Evolutionary conservation across 1,139 yeast genomes (phyloP).

Genomic region (Pichia sp.): DNA sequence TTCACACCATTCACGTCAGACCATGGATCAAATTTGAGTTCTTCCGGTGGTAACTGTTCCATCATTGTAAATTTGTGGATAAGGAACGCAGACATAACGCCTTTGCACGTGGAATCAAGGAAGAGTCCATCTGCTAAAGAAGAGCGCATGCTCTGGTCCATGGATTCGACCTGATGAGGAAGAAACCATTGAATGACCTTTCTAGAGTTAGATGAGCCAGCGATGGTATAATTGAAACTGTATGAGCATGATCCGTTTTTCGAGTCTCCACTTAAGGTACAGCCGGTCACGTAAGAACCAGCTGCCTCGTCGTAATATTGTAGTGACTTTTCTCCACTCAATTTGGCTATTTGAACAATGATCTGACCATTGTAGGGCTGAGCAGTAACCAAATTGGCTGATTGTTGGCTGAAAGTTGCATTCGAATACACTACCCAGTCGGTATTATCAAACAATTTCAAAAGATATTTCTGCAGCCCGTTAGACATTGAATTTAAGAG

Average conservation of each 20-base stretch:
- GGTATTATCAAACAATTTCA: slow-evolving; percentile 35
- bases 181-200: slow-evolving; percentile 45
- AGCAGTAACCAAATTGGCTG: slow-evolving; percentile 52
- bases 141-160: slow-evolving; percentile 28
- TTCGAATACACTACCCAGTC: slow-evolving; percentile 45
- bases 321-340: slow-evolving; percentile 28
- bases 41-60: slow-evolving; percentile 45
- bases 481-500: slow-evolving; percentile 28
- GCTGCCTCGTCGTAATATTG: slow-evolving; percentile 51
- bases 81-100: slow-evolving; percentile 56
- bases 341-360: slow-evolving; percentile 43
- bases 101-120: slow-evolving; percentile 66
- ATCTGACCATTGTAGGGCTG: slow-evolving; percentile 25
- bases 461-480: slow-evolving; percentile 25
- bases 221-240: slow-evolving; percentile 34
- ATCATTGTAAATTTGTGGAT: slow-evolving; percentile 47
- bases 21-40: slow-evolving; percentile 57
- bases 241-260: slow-evolving; percentile 31
- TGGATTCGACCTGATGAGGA: slow-evolving; percentile 62
- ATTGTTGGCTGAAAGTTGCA: slow-evolving; percentile 40
- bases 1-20: slow-evolving; percentile 34
- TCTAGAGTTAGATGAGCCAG: slow-evolving; percentile 34
- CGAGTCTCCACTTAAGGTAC: slow-evolving; percentile 26
- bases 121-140: slow-evolving; percentile 34
- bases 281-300: slow-evolving; percentile 41